A percentile compares a stretch with the other conserved stretches of the same genome.
Conservation (phyloP, 1,284 basidiomycete genomes). For the Ganoderma boninense region DNA sequence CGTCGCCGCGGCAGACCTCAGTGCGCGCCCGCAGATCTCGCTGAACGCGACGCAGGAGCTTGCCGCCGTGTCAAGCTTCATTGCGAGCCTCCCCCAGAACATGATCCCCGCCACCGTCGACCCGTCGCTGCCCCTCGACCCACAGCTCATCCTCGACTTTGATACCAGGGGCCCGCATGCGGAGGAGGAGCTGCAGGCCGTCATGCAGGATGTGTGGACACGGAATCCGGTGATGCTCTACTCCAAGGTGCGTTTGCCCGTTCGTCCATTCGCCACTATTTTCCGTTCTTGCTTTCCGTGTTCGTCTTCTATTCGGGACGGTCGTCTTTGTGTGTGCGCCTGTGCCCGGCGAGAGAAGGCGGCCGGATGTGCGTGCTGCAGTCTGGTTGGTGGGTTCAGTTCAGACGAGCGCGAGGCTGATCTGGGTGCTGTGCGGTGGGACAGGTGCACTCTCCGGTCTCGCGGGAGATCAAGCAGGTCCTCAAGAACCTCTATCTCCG, state of each 20-base stretch:
- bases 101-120: conserved; percentile 76
- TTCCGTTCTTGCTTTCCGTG: conserved; percentile 5
- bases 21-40: conserved; percentile 47
- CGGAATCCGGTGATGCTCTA: conserved; percentile 83
- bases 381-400: not conserved
- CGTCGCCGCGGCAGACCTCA: conserved; percentile 27
- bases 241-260: conserved; percentile 64
- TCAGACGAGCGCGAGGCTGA: conserved; percentile 7
- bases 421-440: not conserved
- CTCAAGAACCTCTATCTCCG: conserved; percentile 66
- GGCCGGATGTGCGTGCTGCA: not conserved
- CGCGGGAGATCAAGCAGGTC: conserved; percentile 74
- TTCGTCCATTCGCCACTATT: not conserved
- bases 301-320: not conserved
- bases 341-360: not conserved
- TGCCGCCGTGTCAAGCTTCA: conserved; percentile 79
- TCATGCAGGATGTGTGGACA: conserved; percentile 61
- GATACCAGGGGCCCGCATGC: conserved; percentile 66
- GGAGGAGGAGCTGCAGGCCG: conserved; percentile 46
- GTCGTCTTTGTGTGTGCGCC: not conserved
- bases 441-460: conserved; percentile 67
- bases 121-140: conserved; percentile 73
- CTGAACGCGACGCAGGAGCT: conserved; percentile 74
- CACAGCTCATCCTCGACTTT: conserved; percentile 84
- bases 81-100: conserved; percentile 83